Conservation (phyloP, 2,329 filamentous ascomycete species). For the Penicillium sp. region DNA sequence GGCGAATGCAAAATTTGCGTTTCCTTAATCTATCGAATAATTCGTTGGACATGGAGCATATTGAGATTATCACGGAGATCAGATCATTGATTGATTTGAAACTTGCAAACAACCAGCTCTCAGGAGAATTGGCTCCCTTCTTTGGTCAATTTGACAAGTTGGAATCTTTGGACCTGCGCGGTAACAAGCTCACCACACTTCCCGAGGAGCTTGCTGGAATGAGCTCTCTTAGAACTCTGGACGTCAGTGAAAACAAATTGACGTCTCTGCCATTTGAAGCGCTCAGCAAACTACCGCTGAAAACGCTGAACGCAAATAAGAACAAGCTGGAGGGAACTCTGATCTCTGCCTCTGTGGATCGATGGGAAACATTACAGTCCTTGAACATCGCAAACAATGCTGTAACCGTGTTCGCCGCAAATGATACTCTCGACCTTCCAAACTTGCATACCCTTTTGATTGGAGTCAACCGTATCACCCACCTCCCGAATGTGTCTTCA, state of each 20-base stretch:
- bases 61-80: slow-evolving; percentile 75
- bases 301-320: slow-evolving; percentile 72
- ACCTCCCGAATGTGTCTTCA: slow-evolving; percentile 70
- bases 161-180: slow-evolving; percentile 78
- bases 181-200: slow-evolving; percentile 73
- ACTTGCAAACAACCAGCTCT: slow-evolving; percentile 74
- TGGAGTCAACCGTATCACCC: slow-evolving; percentile 76
- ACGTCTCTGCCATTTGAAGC: slow-evolving; percentile 69
- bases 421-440: slow-evolving; percentile 63
- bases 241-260: slow-evolving; percentile 78
- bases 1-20: slow-evolving; percentile 71
- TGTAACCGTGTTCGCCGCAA: slow-evolving; percentile 56
- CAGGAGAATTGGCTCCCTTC: slow-evolving; percentile 65
- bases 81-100: slow-evolving; percentile 74
- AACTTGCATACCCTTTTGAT: slow-evolving; percentile 72
- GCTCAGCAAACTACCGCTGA: slow-evolving; percentile 68
- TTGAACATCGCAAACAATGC: slow-evolving; percentile 79
- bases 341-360: slow-evolving; percentile 62
- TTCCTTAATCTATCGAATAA: slow-evolving; percentile 86
- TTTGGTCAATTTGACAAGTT: slow-evolving; percentile 67
- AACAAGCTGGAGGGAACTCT: slow-evolving; percentile 76
- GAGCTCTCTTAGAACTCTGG: slow-evolving; percentile 69
- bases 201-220: slow-evolving; percentile 69
- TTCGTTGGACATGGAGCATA: slow-evolving; percentile 68
- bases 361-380: slow-evolving; percentile 66